Conservation (phyloP, 768 basidiomycete species). For the Serendipita sp. region DNA sequence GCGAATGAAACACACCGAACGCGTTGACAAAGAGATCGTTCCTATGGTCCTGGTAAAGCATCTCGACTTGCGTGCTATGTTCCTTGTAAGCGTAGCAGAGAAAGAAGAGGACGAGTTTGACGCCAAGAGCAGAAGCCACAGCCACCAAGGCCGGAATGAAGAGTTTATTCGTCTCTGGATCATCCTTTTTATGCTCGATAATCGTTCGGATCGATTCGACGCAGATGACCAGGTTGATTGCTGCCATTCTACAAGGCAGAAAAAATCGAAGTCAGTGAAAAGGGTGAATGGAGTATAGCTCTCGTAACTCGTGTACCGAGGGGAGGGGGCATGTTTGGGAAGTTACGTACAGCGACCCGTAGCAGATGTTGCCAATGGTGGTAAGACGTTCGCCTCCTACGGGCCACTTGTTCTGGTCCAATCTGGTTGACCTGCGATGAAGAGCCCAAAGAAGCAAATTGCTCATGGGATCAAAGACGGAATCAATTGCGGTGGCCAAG, state of each 20-base stretch:
- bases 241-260: conserved; percentile 48
- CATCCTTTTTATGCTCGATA: conserved; percentile 33
- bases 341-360: conserved; percentile 32
- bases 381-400: conserved; percentile 80
- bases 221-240: conserved; percentile 80
- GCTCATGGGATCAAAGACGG: conserved; percentile 69
- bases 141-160: conserved; percentile 71
- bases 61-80: conserved; percentile 76
- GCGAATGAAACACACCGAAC: conserved; percentile 33
- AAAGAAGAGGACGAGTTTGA: conserved; percentile 74
- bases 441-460: conserved; percentile 69
- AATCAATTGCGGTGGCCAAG: conserved; percentile 79
- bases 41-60: conserved; percentile 95
- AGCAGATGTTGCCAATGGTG: conserved; percentile 77
- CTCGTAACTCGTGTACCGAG: neutral
- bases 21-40: conserved; percentile 81
- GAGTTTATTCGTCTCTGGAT: conserved; percentile 37
- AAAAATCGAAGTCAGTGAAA: too few relatives aligned
- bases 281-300: too few relatives aligned
- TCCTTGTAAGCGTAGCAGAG: conserved; percentile 69
- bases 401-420: conserved; percentile 82
- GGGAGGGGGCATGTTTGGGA: neutral
- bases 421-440: conserved; percentile 47
- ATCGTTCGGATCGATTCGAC: conserved; percentile 74
- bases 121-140: conserved; percentile 73